Percentiles rank a stretch among this genome's conserved stretches.
Evolutionary conservation across 805 yeast genomes (phyloP).

Genomic region (Candida vartiovaarae): DNA sequence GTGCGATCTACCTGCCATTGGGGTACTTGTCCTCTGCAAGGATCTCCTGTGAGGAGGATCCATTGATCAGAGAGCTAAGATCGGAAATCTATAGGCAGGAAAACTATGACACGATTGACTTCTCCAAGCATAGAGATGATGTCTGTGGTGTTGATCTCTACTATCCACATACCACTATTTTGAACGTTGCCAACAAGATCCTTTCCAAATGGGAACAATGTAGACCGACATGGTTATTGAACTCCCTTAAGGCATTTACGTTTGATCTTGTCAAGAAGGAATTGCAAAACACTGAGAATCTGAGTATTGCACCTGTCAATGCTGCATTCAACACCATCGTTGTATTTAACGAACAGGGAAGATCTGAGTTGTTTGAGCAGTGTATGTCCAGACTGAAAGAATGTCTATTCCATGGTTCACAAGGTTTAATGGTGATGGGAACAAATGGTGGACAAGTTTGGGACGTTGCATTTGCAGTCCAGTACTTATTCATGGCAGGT

Average conservation of each 20-base stretch:
- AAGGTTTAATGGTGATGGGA: slow-evolving; percentile 92
- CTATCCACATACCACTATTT: slow-evolving; percentile 76
- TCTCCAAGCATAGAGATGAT: slow-evolving; percentile 63
- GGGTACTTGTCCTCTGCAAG: slow-evolving; percentile 67
- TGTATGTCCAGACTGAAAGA: slow-evolving; percentile 62
- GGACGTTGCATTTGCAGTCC: slow-evolving; percentile 92
- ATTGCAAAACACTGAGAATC: slow-evolving; percentile 63
- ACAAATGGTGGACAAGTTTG: slow-evolving; percentile 97
- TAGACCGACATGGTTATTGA: slow-evolving; percentile 69
- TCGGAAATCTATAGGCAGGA: slow-evolving; percentile 59
- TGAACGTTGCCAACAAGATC: slow-evolving; percentile 54
- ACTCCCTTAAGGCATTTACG: slow-evolving; percentile 42
- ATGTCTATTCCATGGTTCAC: slow-evolving; percentile 74
- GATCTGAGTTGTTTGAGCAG: slow-evolving; percentile 51
- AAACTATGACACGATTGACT: slow-evolving; percentile 63
- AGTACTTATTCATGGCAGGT: slow-evolving; percentile 74
- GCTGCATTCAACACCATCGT: slow-evolving; percentile 79
- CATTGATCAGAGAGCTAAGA: slow-evolving; percentile 60
- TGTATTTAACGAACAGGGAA: slow-evolving; percentile 64
- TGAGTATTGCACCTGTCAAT: slow-evolving; percentile 92
- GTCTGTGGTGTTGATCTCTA: slow-evolving; percentile 91
- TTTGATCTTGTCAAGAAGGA: slow-evolving; percentile 70
- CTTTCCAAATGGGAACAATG: slow-evolving; percentile 62
- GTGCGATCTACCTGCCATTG: slow-evolving; percentile 83
- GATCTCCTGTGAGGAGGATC: slow-evolving; percentile 51